These are phyloP conservation scores for Alternaria ethzedia DNA, from an alignment of 2,329 filamentous ascomycete genomes.

Conservation along the genomic window DNA sequence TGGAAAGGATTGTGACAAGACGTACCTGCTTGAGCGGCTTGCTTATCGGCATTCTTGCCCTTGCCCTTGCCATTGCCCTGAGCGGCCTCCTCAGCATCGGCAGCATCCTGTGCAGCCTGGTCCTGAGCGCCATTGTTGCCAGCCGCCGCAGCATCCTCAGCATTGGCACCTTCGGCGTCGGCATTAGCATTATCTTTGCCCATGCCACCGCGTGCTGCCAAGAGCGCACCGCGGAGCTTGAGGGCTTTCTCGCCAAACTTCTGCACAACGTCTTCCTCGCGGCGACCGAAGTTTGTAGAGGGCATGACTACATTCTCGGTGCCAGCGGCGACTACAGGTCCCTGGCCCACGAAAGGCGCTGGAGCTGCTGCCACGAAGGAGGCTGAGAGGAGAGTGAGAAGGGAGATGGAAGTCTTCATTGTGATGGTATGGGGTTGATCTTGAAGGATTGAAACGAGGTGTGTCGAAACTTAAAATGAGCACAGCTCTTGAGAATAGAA, in stretches of 20 bases:
- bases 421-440: slow-evolving; percentile 20
- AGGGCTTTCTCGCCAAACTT: slow-evolving; percentile 36
- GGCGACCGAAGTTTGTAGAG: slow-evolving; percentile 28
- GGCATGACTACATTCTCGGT: slow-evolving; percentile 32
- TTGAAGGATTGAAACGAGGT: slow-evolving; percentile 30
- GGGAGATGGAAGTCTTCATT: slow-evolving; percentile 44
- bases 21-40: slow-evolving; percentile 7
- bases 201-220: slow-evolving; percentile 24
- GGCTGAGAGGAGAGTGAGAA: slow-evolving; percentile 44
- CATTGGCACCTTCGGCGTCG: slow-evolving; percentile 2
- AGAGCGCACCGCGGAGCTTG: slow-evolving; percentile 34
- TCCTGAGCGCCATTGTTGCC: slow-evolving; percentile 11
- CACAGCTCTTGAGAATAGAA: slow-evolving; percentile 45
- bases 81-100: slow-evolving; percentile 1
- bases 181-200: slow-evolving; percentile 15
- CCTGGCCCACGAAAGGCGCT: slow-evolving; percentile 37
- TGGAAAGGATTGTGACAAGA: neutral
- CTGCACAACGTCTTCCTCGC: slow-evolving; percentile 24
- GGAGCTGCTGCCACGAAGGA: slow-evolving; percentile 43
- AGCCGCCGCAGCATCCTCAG: slow-evolving; percentile 1
- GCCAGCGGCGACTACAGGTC: slow-evolving; percentile 30
- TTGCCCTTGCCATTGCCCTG: slow-evolving; percentile 16
- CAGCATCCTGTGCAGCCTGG: slow-evolving; percentile 13
- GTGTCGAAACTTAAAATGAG: slow-evolving; percentile 37
- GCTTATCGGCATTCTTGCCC: slow-evolving; percentile 7